Percentiles rank a stretch among this genome's conserved stretches.
These are phyloP conservation scores for Leccinum subgranulosum DNA, from an alignment of 768 basidiomycete genomes.

Conservation along the genomic window DNA sequence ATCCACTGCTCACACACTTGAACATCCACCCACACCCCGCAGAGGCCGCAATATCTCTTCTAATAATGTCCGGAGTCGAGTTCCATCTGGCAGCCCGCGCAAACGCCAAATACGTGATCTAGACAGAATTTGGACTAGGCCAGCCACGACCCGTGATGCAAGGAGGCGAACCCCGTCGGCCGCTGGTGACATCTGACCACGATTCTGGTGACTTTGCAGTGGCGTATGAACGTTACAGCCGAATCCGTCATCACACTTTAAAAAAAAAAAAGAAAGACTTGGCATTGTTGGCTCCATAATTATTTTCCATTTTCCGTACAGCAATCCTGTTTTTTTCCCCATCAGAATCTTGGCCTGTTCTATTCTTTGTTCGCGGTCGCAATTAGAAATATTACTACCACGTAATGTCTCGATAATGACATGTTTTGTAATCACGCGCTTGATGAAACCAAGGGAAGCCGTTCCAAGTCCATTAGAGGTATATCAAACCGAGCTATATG, in stretches of 20 bases:
- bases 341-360: slow-evolving; percentile 13
- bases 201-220: slow-evolving; percentile 6
- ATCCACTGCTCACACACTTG: slow-evolving; percentile 1
- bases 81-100: slow-evolving; percentile 19
- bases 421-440: slow-evolving; percentile 8
- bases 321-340: slow-evolving; percentile 7
- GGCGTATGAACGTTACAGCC: slow-evolving; percentile 1
- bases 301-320: slow-evolving; percentile 3
- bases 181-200: slow-evolving; percentile 29
- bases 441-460: not conserved
- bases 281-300: slow-evolving; percentile 4
- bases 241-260: slow-evolving; percentile 7
- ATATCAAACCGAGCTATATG: not conserved
- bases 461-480: not conserved
- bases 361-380: slow-evolving; percentile 3
- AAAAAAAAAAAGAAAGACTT: not conserved
- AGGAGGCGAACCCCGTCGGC: slow-evolving; percentile 33
- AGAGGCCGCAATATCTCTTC: slow-evolving; percentile 13
- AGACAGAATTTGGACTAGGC: slow-evolving; percentile 23
- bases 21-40: not conserved
- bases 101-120: slow-evolving; percentile 17
- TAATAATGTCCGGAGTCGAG: slow-evolving; percentile 8
- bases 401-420: slow-evolving; percentile 7
- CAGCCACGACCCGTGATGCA: slow-evolving; percentile 22
- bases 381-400: not conserved